Evolutionary conservation across 176 grass and related monocot species (phyloP).

Genomic region (Phoenix dactylifera): DNA sequence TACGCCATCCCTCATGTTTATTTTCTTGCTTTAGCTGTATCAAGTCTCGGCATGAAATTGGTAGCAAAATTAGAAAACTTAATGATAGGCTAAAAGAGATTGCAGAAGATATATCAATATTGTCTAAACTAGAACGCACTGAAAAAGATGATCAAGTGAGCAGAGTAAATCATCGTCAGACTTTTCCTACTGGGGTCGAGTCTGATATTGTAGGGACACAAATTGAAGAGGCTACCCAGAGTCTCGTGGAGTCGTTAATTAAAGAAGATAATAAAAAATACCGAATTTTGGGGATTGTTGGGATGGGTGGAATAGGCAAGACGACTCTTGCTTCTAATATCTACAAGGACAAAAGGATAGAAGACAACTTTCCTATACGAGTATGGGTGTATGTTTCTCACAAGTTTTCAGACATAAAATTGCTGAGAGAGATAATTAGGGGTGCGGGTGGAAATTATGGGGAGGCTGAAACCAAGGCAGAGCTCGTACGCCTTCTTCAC

Average conservation of each 20-base stretch:
- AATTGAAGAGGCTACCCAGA: background rate
- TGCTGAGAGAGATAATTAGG: background rate
- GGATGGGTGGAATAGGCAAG: slow-evolving; percentile 1
- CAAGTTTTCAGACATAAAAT: background rate
- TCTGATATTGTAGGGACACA: background rate
- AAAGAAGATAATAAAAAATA: background rate
- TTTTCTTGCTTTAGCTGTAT: background rate
- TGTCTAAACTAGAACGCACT: background rate
- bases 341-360: background rate
- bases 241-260: background rate
- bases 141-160: too few species aligned
- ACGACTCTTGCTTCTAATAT: too few species aligned
- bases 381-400: background rate
- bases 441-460: background rate
- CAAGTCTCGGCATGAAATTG: background rate
- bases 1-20: background rate
- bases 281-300: background rate
- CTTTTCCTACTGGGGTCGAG: background rate
- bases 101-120: background rate
- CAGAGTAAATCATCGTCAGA: background rate
- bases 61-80: background rate
- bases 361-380: background rate
- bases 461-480: background rate
- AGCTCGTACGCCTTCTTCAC: background rate
- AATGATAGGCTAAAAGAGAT: background rate